These are phyloP conservation scores for Elymus sibiricus DNA, from an alignment of 176 grass and related monocot genomes.

Conservation along the genomic window DNA sequence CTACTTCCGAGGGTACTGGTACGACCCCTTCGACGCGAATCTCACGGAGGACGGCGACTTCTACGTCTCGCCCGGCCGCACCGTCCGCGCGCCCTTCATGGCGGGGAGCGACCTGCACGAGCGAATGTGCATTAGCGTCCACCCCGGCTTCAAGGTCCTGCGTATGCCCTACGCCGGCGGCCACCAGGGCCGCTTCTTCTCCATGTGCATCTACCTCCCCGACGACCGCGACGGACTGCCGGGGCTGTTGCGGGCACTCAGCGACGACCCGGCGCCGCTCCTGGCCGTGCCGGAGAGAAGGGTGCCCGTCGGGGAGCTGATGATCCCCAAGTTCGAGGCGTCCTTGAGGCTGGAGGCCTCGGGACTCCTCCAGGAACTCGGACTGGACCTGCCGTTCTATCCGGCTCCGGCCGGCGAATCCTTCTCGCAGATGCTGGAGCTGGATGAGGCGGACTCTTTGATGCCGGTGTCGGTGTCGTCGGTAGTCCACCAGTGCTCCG, in stretches of 20 bases:
- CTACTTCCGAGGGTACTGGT: slow-evolving; percentile 3
- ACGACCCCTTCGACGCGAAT: not conserved
- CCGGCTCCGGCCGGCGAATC: not conserved
- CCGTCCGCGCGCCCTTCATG: slow-evolving; percentile 7
- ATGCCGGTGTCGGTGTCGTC: not conserved
- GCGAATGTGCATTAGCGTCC: not conserved
- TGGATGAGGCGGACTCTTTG: not conserved
- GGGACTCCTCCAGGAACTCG: slow-evolving; percentile 11
- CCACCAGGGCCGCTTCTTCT: not conserved
- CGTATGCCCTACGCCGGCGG: not conserved
- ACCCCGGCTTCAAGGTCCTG: slow-evolving; percentile 25
- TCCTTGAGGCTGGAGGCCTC: slow-evolving; percentile 37
- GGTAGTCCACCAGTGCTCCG: not conserved
- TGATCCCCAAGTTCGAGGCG: slow-evolving; percentile 41
- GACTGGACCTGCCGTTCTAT: not conserved
- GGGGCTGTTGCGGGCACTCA: not conserved
- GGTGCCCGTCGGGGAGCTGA: slow-evolving; percentile 14
- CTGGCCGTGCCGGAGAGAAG: not conserved
- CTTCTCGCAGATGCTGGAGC: slow-evolving; percentile 16
- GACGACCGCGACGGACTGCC: slow-evolving; percentile 19
- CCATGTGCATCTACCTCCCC: slow-evolving; percentile 41
- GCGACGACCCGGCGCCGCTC: not conserved
- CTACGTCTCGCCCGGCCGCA: slow-evolving; percentile 8
- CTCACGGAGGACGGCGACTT: not conserved
- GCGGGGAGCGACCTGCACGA: not conserved